Conservation (phyloP, 2,329 filamentous ascomycete species). For the Tolypocladium cylindrosporum region DNA sequence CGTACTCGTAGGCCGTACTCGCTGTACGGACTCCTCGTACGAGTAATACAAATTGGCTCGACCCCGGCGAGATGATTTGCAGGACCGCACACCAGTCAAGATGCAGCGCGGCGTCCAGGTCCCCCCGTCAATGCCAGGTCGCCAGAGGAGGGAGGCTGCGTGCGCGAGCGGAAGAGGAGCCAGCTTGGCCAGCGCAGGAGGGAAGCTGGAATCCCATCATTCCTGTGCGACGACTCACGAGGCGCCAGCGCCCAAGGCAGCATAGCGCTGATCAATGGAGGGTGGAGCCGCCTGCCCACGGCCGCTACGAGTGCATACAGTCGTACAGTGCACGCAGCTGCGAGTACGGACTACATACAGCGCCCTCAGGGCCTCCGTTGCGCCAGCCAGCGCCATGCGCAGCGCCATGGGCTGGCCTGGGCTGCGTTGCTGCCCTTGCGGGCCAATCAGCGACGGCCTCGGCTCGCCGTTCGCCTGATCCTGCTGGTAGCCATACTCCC, state of each 20-base stretch:
- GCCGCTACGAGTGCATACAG: neutral
- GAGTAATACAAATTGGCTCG: neutral
- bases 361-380: neutral
- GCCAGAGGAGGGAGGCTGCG: neutral
- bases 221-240: neutral
- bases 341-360: neutral
- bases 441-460: slow-evolving; percentile 1
- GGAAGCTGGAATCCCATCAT: neutral
- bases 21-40: no score
- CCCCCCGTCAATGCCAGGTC: neutral
- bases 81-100: neutral
- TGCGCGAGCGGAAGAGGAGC: neutral
- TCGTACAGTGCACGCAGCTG: neutral
- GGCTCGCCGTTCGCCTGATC: neutral
- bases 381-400: neutral
- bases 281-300: neutral
- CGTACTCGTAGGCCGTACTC: no score
- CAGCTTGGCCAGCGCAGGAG: neutral
- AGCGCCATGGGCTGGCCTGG: neutral
- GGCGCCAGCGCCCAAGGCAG: neutral
- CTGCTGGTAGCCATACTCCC: neutral
- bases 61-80: neutral
- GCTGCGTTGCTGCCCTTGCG: neutral
- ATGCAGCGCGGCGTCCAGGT: neutral
- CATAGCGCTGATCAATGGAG: neutral